Conservation (phyloP, 352 stramenopile species). For the Globisporangium rhizosaccharum region DNA sequence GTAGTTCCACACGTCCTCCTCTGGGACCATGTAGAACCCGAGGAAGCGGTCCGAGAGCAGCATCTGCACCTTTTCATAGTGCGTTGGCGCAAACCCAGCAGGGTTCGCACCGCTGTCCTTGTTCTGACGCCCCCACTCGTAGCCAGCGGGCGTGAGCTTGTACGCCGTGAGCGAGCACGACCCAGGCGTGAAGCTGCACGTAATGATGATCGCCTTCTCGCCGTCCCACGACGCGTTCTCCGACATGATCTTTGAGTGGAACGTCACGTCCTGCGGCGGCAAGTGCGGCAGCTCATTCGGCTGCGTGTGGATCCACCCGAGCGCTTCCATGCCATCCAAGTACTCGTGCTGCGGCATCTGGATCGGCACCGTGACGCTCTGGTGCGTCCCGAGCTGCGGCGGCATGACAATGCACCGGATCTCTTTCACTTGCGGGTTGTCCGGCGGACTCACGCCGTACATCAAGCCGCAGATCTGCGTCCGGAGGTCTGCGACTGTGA, state of each 20-base stretch:
- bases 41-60: slow-evolving; percentile 98
- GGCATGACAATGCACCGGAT: slow-evolving; percentile 99
- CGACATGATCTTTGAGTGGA: slow-evolving; percentile 96
- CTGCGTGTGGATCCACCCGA: slow-evolving; percentile 99
- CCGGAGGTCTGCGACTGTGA: slow-evolving; percentile 96
- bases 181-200: slow-evolving; percentile 97
- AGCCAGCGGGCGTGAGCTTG: slow-evolving; percentile 94
- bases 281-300: slow-evolving; percentile 97
- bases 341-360: slow-evolving; percentile 95
- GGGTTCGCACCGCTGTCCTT: slow-evolving; percentile 94
- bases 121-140: slow-evolving; percentile 98
- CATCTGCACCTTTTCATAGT: slow-evolving; percentile 99
- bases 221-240: slow-evolving; percentile 96
- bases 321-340: slow-evolving; percentile 95
- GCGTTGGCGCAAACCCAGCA: slow-evolving; percentile 93
- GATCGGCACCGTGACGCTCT: slow-evolving; percentile 96
- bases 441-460: slow-evolving; percentile 97
- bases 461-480: slow-evolving; percentile 98
- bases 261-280: slow-evolving; percentile 94
- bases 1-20: slow-evolving; percentile 99
- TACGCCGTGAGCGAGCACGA: slow-evolving; percentile 99
- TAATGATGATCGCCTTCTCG: slow-evolving; percentile 98
- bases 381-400: slow-evolving; percentile 98
- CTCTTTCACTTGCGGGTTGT: slow-evolving; percentile 99
- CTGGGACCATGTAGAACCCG: slow-evolving; percentile 99